Conservation (phyloP, 2,329 filamentous ascomycete species). For the Xylariaceae sp. region DNA sequence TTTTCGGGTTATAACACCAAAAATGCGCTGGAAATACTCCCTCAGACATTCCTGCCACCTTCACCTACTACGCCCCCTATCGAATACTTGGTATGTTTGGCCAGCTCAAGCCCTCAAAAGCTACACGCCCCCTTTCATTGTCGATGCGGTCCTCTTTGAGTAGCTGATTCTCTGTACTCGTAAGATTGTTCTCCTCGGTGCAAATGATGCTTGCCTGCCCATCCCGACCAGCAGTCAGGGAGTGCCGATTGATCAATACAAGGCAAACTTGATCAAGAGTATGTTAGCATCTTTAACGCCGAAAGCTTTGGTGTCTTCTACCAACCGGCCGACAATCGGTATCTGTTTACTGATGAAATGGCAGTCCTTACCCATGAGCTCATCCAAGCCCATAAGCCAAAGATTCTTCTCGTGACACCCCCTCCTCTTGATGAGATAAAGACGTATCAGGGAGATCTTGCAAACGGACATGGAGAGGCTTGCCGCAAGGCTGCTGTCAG, state of each 20-base stretch:
- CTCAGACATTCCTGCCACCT: constrained; percentile 65
- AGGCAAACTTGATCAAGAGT: constrained; percentile 56
- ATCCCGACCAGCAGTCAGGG: constrained; percentile 62
- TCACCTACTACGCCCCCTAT: constrained; percentile 52
- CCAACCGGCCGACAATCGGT: not conserved
- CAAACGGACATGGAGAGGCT: constrained; percentile 38
- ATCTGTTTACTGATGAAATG: constrained; percentile 57
- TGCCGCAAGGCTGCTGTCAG: constrained; percentile 44
- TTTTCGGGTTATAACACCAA: constrained; percentile 80
- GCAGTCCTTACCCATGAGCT: constrained; percentile 62
- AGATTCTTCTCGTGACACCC: constrained; percentile 73
- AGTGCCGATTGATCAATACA: constrained; percentile 71
- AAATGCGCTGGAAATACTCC: constrained; percentile 64
- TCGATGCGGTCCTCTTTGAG: too few relatives aligned
- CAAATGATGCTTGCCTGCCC: constrained; percentile 78
- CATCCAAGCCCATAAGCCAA: constrained; percentile 63
- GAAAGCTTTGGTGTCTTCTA: not conserved
- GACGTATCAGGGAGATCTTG: constrained; percentile 43
- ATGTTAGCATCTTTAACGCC: constrained; percentile 1
- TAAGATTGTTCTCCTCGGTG: constrained; percentile 75
- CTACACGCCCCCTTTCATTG: too few relatives aligned
- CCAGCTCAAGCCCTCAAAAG: too few relatives aligned
- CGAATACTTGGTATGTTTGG: constrained; percentile 57
- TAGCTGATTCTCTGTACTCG: not conserved
- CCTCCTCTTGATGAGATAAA: constrained; percentile 78